Conservation (phyloP, 192 early-diverging fungal genomes). For the Endogone sp. region DNA sequence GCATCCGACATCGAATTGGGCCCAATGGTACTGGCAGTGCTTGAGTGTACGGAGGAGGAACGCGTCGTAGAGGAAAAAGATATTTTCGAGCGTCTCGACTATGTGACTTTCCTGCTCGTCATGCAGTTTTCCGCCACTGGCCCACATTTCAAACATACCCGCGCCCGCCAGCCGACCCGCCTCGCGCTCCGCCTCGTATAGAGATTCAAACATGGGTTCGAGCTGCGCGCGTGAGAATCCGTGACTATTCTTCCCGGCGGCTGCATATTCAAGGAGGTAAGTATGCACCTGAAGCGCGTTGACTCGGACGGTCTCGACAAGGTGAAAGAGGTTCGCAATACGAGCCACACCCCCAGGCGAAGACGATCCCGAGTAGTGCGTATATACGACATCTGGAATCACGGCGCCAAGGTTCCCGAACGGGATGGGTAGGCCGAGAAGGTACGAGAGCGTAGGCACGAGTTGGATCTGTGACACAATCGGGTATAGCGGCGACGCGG, state of each 20-base stretch:
- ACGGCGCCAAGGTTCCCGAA: conserved; percentile 88
- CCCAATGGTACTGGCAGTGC: conserved; percentile 82
- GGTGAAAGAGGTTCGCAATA: conserved; percentile 42
- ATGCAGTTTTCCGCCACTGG: not conserved
- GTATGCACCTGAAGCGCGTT: conserved; percentile 69
- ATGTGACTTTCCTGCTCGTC: not conserved
- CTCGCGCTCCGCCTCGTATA: conserved; percentile 13
- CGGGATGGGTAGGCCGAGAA: conserved; percentile 85
- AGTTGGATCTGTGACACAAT: conserved; percentile 90
- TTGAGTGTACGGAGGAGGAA: conserved; percentile 61
- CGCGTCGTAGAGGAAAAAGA: conserved; percentile 22
- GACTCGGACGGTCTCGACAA: conserved; percentile 34
- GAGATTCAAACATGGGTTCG: conserved; percentile 24
- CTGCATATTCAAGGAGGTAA: conserved; percentile 59
- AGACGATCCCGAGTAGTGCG: not conserved
- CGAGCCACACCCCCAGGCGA: conserved; percentile 17
- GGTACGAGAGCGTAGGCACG: conserved; percentile 76
- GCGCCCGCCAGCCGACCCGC: not conserved
- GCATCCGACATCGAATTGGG: conserved; percentile 80
- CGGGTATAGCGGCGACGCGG: conserved; percentile 11
- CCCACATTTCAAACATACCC: not conserved
- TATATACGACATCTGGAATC: conserved; percentile 82
- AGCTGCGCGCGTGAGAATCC: conserved; percentile 48
- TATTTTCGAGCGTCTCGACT: not conserved
- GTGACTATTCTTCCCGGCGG: conserved; percentile 37